Percentiles rank a stretch among this genome's conserved stretches.
Conservation (phyloP, 2,329 filamentous ascomycete genomes). For the Fusarium tuaranense region DNA sequence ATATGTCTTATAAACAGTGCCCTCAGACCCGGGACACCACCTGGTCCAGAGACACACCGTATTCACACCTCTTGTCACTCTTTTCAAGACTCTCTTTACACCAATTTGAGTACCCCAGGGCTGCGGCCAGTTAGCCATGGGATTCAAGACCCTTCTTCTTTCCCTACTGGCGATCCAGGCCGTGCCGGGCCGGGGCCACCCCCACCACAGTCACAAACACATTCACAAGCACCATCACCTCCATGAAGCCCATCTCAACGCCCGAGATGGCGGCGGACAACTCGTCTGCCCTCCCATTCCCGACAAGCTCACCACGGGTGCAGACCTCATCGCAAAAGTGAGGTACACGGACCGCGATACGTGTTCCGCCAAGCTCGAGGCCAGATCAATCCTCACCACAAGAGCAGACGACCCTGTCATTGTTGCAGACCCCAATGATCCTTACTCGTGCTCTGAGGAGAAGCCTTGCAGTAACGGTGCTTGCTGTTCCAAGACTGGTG, state of each 20-base stretch:
- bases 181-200: not conserved
- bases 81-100: not conserved
- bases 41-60: not conserved
- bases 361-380: not conserved
- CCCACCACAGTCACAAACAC: not conserved
- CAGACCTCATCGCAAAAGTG: constrained; percentile 7
- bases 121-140: constrained; percentile 1
- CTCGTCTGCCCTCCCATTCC: constrained; percentile 12
- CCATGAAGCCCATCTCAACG: constrained; percentile 3
- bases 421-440: not conserved
- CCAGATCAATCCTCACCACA: not conserved
- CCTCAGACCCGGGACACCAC: not conserved
- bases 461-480: not conserved
- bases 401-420: not conserved
- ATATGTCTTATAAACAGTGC: constrained; percentile 8
- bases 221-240: not conserved
- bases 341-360: not conserved
- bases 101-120: not conserved
- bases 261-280: not conserved
- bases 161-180: not conserved
- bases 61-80: not conserved
- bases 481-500: not conserved
- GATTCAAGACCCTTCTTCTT: not conserved
- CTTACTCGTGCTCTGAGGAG: constrained; percentile 3
- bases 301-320: not conserved